Base-by-base conservation (phyloP, 2,329 filamentous ascomycete genomes). In the Stemphylium vesicarium region DNA sequence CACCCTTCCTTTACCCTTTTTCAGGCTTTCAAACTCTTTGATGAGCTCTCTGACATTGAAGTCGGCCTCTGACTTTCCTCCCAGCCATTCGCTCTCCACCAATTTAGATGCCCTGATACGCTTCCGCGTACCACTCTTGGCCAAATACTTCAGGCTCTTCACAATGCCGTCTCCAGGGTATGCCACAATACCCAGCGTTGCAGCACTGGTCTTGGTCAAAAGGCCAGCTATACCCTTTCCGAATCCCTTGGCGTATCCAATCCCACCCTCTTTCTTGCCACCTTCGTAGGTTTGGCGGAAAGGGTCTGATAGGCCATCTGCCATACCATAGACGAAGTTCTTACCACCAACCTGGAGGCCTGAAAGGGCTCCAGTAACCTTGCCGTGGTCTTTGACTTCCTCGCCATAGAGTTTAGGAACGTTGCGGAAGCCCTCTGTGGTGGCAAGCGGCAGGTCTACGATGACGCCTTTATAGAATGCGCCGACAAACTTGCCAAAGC, bases 391-490 rank as follows among this genome's bases (percentile, higher is more conserved):
- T 29, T 65, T 62, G 2, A 72, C 62, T 11, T 73, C 62, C 31
- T 78, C 75, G 4, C 76, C 75, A 48, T 77, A 78, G 4, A 78
- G 50, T 13, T 56, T 68, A 0, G 77, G 77, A 1, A 74, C 59
- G 3, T 66, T 66, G 22, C 70, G 66, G 11, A 78, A 56, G 0
- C 75, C 76, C 46, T 78, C 73, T 1, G 75, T 56, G 4, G 70
- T 45, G 1, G 77, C 76, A 4, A 73, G 60, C 0, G 76, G 76
- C 20, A 78, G 57, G 41, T 78, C 74, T 1, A 78, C 69, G 2
- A 74, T 41, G 0, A 65, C 40, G 6, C 75, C 76, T 49, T 76
- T 77, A 42, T 60, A 60, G 11, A 65, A 20, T 6, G 49, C 45
- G 13, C 40, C 46, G 32, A 62, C 57, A 53, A 69, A 68, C 35